These are phyloP conservation scores for Russula emetica DNA, from an alignment of 768 basidiomycete genomes.

Conservation along the genomic window DNA sequence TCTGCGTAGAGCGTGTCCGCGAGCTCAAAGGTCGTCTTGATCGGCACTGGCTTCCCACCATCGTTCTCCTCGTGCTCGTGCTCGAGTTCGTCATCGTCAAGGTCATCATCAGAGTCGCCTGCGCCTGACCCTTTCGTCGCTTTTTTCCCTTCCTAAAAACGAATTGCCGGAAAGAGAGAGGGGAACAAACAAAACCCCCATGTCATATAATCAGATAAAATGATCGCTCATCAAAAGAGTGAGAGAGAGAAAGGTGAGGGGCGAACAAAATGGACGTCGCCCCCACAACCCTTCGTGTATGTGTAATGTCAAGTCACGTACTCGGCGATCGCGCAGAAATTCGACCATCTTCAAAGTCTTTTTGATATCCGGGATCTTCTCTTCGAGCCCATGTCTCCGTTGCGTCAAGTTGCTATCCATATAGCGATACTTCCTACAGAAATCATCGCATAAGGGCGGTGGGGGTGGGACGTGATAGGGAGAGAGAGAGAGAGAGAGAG, in stretches of 20 bases:
- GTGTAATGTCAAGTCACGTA: slow-evolving; percentile 38
- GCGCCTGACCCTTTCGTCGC: slow-evolving; percentile 36
- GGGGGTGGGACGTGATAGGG: background rate
- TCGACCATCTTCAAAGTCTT: slow-evolving; percentile 91
- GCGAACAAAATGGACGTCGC: slow-evolving; percentile 13
- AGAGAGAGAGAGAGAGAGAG: background rate
- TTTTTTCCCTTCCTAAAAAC: slow-evolving; percentile 53
- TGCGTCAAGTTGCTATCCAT: slow-evolving; percentile 88
- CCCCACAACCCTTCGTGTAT: background rate
- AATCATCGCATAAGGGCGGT: background rate
- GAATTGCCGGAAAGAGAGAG: too few relatives aligned
- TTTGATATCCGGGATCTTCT: slow-evolving; percentile 94
- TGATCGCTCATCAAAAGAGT: background rate
- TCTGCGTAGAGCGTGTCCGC: slow-evolving; percentile 95
- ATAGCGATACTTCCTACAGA: slow-evolving; percentile 88
- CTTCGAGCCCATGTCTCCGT: slow-evolving; percentile 72
- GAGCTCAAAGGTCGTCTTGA: slow-evolving; percentile 88
- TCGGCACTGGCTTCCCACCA: slow-evolving; percentile 43
- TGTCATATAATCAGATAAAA: background rate
- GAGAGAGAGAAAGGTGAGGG: background rate
- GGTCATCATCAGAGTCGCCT: slow-evolving; percentile 1
- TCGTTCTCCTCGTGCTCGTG: slow-evolving; percentile 50
- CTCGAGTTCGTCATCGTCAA: slow-evolving; percentile 32
- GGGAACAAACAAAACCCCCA: background rate
- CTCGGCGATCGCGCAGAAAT: slow-evolving; percentile 67